Base-by-base conservation (phyloP, 2,329 filamentous ascomycete species). In the Juglanconis juglandina region DNA sequence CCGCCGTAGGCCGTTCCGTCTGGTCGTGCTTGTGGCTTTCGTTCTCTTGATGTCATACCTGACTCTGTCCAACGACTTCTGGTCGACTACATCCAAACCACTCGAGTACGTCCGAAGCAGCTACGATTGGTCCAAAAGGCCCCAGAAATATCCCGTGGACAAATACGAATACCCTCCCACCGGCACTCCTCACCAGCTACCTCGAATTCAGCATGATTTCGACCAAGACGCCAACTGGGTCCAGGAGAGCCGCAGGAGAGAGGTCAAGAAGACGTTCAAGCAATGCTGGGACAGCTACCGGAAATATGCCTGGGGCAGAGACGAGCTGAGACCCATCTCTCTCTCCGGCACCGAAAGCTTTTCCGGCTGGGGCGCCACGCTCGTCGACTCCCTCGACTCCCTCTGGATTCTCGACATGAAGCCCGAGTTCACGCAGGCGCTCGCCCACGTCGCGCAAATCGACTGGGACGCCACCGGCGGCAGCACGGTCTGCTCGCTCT, bases 371-470 rank as follows among this genome's bases (percentile, higher is more conserved):
- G 81, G 77, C 17, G 85, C 84, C 1, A 85, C 84, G 44, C 69
- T 87, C 44, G 79, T 87, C 42, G 85, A 87, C 70, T 75, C 80
- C 0, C 72, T 87, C 60, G 85, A 87, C 65, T 82, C 82, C 1
- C 74, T 87, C 2, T 81, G 78, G 76, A 85, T 87, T 61, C 82
- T 87, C 80, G 83, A 76, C 13, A 66, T 87, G 64, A 75, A 80
- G 50, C 74, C 79, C 10, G 85, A 87, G 58, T 86, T 87, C 64
- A 69, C 73, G 50, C 69, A 76, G 56, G 84, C 84, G 3, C 77
- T 86, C 33, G 68, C 68, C 44, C 75, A 78, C 48, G 74, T 80
- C n/a, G 77, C 76, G 46, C 71, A 75, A 35, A 83, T 87, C 63
- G 81, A 87, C 69, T 87, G 84, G 72, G 73, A 76, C 14, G 80